A percentile compares a stretch with the other conserved stretches of the same genome.
Conservation (phyloP, 2,329 filamentous ascomycete genomes). For the Parastagonospora avenae region DNA sequence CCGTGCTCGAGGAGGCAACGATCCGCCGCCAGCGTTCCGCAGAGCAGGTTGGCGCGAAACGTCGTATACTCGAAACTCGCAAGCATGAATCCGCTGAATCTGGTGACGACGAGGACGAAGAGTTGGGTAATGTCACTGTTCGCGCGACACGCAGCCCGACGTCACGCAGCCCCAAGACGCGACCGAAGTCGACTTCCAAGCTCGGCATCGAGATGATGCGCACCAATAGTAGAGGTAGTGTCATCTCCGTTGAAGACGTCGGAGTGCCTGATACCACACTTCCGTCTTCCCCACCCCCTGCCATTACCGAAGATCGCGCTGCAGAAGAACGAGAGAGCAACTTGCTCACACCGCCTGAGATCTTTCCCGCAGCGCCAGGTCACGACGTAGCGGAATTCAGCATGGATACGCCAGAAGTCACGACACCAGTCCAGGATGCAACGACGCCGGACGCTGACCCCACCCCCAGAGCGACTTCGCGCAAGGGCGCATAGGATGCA, state of each 20-base stretch:
- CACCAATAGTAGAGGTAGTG: slow-evolving; percentile 90
- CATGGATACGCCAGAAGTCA: slow-evolving; percentile 48
- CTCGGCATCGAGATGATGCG: slow-evolving; percentile 98
- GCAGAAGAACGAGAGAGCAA: slow-evolving; percentile 41
- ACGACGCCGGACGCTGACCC: slow-evolving; percentile 49
- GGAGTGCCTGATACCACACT: slow-evolving; percentile 40
- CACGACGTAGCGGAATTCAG: slow-evolving; percentile 42
- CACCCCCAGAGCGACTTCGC: slow-evolving; percentile 43
- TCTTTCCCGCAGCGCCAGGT: slow-evolving; percentile 55
- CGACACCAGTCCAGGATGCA: slow-evolving; percentile 26
- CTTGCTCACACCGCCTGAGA: slow-evolving; percentile 50
- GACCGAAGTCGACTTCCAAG: slow-evolving; percentile 68
- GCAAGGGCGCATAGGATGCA: slow-evolving; percentile 11
- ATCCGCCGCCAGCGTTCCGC: slow-evolving; percentile 69
- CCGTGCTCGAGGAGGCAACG: slow-evolving; percentile 59
- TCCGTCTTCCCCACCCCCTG: slow-evolving; percentile 46
- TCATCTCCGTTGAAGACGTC: slow-evolving; percentile 56
- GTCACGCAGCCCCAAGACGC: slow-evolving; percentile 51
- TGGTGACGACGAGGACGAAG: slow-evolving; percentile 93
- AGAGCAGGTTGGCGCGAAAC: slow-evolving; percentile 75
- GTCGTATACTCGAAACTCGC: slow-evolving; percentile 75
- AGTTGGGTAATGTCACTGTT: slow-evolving; percentile 67
- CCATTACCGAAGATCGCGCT: slow-evolving; percentile 48
- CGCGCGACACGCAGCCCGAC: slow-evolving; percentile 56
- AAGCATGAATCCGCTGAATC: slow-evolving; percentile 79